phyloP scores from a whole-genome alignment of 495 filamentous ascomycete species.

The Pyrenula massariospora region DNA sequence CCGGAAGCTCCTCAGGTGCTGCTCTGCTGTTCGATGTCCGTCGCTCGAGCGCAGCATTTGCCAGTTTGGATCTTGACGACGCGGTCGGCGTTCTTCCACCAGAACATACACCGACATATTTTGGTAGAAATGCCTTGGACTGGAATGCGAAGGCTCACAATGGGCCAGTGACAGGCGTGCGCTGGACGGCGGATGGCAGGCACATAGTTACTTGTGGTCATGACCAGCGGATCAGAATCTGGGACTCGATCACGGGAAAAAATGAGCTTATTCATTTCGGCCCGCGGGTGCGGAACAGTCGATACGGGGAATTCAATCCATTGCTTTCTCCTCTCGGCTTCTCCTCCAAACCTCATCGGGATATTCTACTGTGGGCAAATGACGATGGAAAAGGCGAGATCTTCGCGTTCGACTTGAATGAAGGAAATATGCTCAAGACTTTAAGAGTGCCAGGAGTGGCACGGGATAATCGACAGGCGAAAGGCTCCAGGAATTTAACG shows the following conservation, averaged over 20 bases:
- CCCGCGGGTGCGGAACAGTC: slow-evolving; percentile 56
- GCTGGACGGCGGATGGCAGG: slow-evolving; percentile 68
- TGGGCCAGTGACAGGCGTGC: slow-evolving; percentile 69
- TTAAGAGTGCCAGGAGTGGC: slow-evolving; percentile 49
- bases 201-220: slow-evolving; percentile 69
- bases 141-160: slow-evolving; percentile 51
- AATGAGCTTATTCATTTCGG: slow-evolving; percentile 81
- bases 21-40: slow-evolving; percentile 80
- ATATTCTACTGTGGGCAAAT: slow-evolving; percentile 66
- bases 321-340: slow-evolving; percentile 40
- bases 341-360: slow-evolving; percentile 35
- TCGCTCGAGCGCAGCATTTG: slow-evolving; percentile 52
- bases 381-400: slow-evolving; percentile 55
- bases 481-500: slow-evolving; percentile 18
- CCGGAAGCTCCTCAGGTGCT: slow-evolving; percentile 63
- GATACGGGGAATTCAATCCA: slow-evolving; percentile 43
- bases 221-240: slow-evolving; percentile 72
- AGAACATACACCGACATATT: slow-evolving; percentile 13
- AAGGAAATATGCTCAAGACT: slow-evolving; percentile 60
- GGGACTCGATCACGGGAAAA: slow-evolving; percentile 65
- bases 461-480: slow-evolving; percentile 16
- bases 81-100: slow-evolving; percentile 43
- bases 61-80: slow-evolving; percentile 70
- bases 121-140: slow-evolving; percentile 32
- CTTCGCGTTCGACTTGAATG: slow-evolving; percentile 60